Conservation (phyloP, 139 green algal species). For the Coelastrella sp. region DNA sequence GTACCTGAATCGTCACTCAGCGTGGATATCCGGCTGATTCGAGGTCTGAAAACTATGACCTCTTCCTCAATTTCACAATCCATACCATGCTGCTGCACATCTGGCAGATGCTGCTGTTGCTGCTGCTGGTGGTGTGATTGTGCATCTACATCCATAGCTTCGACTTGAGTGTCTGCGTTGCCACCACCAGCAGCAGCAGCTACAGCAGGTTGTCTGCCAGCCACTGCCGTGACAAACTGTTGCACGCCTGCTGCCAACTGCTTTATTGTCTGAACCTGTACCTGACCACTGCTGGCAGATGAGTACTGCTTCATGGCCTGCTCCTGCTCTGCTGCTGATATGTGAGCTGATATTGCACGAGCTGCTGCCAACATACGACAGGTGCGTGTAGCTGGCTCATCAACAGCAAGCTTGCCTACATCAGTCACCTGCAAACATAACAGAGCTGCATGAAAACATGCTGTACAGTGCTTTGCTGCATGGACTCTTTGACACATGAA, state of each 20-base stretch:
- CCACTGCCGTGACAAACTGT: conserved; percentile 18
- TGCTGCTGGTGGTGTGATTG: conserved; percentile 1
- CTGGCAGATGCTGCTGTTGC: conserved; percentile 1
- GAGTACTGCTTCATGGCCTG: background rate
- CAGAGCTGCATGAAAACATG: background rate
- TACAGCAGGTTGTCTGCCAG: too few species aligned
- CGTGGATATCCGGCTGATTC: background rate
- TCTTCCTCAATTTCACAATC: conserved; percentile 40
- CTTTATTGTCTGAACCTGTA: background rate
- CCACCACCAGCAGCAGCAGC: conserved; percentile 13
- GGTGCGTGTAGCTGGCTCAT: conserved; percentile 20
- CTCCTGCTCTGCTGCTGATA: conserved; percentile 25
- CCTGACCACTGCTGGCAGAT: background rate
- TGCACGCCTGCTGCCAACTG: conserved; percentile 1
- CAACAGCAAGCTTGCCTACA: conserved; percentile 40
- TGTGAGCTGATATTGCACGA: background rate
- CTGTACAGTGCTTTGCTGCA: too few species aligned
- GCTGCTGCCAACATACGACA: conserved; percentile 37
- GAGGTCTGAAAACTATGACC: conserved; percentile 45
- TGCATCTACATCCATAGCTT: conserved; percentile 14
- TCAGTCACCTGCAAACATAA: conserved; percentile 23
- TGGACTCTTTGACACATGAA: too few species aligned
- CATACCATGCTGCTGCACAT: background rate
- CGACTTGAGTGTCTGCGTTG: background rate
- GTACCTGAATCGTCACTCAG: background rate